phyloP scores from a whole-genome alignment of 208 protist genomes.

The Leishmania gerbilli region DNA sequence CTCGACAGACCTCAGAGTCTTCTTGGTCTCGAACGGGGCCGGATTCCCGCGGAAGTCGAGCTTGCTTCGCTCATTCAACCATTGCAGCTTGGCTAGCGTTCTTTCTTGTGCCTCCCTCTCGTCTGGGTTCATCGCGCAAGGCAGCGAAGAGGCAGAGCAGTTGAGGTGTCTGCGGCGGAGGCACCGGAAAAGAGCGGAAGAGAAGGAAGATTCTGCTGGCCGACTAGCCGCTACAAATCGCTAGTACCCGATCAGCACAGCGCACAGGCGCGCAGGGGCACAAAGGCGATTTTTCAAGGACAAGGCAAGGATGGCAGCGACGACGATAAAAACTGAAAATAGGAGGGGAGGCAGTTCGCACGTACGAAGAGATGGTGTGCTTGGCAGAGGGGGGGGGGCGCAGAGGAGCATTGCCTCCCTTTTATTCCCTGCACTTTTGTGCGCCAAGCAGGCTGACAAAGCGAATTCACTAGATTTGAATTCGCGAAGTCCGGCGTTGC shows the following conservation, averaged over 20 bases:
- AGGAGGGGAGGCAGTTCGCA: not conserved
- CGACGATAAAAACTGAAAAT: not conserved
- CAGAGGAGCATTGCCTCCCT: not conserved
- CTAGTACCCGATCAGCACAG: not conserved
- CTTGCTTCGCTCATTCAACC: constrained; percentile 72
- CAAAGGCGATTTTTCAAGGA: not conserved
- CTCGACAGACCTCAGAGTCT: constrained; percentile 69
- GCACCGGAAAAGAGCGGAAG: not conserved
- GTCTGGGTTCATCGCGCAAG: constrained; percentile 24
- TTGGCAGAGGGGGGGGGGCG: not conserved
- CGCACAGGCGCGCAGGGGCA: not conserved
- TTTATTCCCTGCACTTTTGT: too few species aligned
- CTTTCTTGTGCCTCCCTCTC: constrained; percentile 56
- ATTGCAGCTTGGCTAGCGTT: constrained; percentile 71
- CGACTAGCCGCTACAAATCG: not conserved
- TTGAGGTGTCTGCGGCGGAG: not conserved
- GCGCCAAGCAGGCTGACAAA: not conserved
- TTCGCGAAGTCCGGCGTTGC: not conserved
- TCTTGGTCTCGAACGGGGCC: constrained; percentile 59
- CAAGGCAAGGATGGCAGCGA: not conserved
- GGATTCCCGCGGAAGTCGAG: constrained; percentile 86
- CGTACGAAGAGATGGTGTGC: too few species aligned
- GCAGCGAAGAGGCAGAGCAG: not conserved
- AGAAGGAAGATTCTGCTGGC: not conserved
- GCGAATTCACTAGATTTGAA: not conserved